A percentile compares a stretch with the other conserved stretches of the same genome.
Conservation (phyloP, 306 rosid species). For the Prunus padus region DNA sequence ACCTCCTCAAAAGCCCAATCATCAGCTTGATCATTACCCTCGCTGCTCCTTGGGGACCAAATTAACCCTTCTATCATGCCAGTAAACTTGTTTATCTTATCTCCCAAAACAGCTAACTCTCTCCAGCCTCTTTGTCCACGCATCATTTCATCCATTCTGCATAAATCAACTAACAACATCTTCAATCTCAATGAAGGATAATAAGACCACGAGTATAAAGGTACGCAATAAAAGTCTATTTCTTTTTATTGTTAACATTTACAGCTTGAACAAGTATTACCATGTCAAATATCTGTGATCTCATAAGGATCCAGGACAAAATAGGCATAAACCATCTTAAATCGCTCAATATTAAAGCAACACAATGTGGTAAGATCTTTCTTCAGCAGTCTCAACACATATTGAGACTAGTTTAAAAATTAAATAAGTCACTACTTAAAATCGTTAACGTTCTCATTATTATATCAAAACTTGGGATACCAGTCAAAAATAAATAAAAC, state of each 20-base stretch:
- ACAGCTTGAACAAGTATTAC: background rate
- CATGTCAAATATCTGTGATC: constrained; percentile 2
- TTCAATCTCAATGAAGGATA: background rate
- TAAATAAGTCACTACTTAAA: background rate
- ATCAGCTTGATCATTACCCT: constrained; percentile 50
- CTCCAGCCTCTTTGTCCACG: constrained; percentile 99
- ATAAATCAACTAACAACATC: constrained; percentile 22
- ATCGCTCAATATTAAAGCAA: background rate
- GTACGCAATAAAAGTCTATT: background rate
- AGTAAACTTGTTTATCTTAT: constrained; percentile 82
- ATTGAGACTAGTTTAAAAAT: background rate
- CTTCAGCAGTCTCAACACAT: background rate
- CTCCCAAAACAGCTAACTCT: constrained; percentile 89
- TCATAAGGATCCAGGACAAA: background rate
- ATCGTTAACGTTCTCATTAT: background rate
- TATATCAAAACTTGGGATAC: background rate
- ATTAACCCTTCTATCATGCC: constrained; percentile 97
- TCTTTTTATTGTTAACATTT: background rate
- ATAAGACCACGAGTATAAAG: background rate
- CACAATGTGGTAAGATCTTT: background rate
- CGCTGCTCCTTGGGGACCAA: constrained; percentile 88
- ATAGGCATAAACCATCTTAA: background rate
- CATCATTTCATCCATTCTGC: constrained; percentile 99
- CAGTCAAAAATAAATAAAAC: background rate
- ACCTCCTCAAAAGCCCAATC: constrained; percentile 98